A percentile compares a stretch with the other conserved stretches of the same genome.
Evolutionary conservation across 352 stramenopile genomes (phyloP).

Genomic region (Lagenidium sp.): DNA sequence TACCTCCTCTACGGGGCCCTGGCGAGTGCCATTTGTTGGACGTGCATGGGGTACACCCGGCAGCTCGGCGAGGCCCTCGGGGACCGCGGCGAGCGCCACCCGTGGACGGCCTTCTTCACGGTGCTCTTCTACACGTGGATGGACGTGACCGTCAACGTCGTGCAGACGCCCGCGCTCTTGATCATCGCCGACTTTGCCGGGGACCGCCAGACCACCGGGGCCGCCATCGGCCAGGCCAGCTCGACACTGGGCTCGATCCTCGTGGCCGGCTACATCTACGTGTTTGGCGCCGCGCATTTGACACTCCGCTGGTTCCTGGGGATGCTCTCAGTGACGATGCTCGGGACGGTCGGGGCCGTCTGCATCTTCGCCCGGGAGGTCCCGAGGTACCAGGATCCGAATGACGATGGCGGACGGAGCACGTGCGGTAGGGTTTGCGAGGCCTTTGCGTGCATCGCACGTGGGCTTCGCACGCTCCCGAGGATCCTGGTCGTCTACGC

Average conservation of each 20-base stretch:
- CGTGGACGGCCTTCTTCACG: conserved; percentile 47
- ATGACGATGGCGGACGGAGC: background rate
- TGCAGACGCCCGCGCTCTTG: conserved; percentile 58
- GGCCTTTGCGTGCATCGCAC: conserved; percentile 26
- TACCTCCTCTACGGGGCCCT: conserved; percentile 55
- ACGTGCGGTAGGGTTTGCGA: conserved; percentile 6
- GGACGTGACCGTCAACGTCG: conserved; percentile 74
- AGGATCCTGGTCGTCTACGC: conserved; percentile 24
- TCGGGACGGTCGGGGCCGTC: conserved; percentile 35
- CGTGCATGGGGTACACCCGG: conserved; percentile 55
- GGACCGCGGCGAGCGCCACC: conserved; percentile 30
- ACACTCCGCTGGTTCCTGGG: conserved; percentile 57
- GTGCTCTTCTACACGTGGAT: conserved; percentile 80
- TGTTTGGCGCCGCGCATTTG: conserved; percentile 56
- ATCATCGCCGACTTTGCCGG: conserved; percentile 73
- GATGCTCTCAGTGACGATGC: conserved; percentile 63
- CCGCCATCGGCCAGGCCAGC: conserved; percentile 48
- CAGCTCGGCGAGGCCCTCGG: conserved; percentile 54
- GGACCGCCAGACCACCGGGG: conserved; percentile 51
- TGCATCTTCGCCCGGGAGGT: conserved; percentile 27
- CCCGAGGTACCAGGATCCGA: background rate
- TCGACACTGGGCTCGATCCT: conserved; percentile 55
- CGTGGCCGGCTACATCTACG: conserved; percentile 63
- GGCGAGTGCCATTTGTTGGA: conserved; percentile 56
- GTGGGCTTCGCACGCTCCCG: conserved; percentile 27